phyloP scores from a whole-genome alignment of 2,329 filamentous ascomycete genomes.

The Thelonectria olida region DNA sequence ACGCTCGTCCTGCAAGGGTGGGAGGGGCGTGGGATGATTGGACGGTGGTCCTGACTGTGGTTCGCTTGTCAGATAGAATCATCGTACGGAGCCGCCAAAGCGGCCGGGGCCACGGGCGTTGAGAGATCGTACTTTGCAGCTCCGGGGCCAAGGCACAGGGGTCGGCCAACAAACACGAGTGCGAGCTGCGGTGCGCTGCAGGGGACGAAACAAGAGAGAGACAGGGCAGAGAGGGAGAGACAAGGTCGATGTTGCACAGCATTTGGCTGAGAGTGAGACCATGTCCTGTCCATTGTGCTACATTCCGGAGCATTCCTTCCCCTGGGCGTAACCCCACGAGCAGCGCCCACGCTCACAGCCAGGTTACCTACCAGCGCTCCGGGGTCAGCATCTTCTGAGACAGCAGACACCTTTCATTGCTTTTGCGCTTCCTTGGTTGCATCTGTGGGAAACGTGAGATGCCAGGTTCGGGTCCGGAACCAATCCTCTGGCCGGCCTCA shows the following conservation, averaged over 20 bases:
- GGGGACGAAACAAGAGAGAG: neutral
- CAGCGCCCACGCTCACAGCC: neutral
- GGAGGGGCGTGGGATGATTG: constrained; percentile 6
- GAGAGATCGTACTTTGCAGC: constrained; percentile 19
- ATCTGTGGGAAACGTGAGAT: constrained; percentile 14
- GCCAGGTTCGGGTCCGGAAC: neutral
- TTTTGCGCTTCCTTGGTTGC: neutral
- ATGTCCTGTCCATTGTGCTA: neutral
- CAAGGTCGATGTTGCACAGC: neutral
- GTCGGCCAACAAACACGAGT: neutral
- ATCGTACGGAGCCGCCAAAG: constrained; percentile 29
- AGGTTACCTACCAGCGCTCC: neutral
- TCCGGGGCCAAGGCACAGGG: constrained; percentile 11
- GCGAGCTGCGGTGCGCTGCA: neutral
- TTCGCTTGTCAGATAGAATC: constrained; percentile 24
- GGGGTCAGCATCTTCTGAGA: constrained; percentile 30
- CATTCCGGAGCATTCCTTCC: neutral
- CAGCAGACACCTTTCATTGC: constrained; percentile 5
- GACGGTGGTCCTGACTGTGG: constrained; percentile 6
- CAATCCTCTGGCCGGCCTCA: constrained; percentile 8
- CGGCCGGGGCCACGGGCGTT: constrained; percentile 24
- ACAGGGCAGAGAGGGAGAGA: neutral
- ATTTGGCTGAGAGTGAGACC: neutral
- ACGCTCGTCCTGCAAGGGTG: constrained; percentile 10
- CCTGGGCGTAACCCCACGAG: neutral